Percentiles rank a stretch among this genome's conserved stretches.
Conservation (phyloP, 495 filamentous ascomycete genomes). For the Aspergillus cavernicola region DNA sequence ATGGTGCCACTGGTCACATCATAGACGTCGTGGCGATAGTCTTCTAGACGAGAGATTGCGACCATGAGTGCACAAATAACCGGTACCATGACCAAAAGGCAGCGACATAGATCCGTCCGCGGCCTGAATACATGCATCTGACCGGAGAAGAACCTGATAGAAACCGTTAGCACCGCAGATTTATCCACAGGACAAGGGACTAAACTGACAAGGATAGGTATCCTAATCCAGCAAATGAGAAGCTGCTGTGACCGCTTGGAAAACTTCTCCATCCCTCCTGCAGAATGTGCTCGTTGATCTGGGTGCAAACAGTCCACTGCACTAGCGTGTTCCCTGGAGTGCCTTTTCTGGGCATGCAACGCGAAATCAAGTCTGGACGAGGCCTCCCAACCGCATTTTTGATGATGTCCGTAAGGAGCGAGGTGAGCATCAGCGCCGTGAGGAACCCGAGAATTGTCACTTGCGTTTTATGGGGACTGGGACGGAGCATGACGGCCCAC, state of each 20-base stretch:
- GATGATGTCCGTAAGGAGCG: constrained; percentile 82
- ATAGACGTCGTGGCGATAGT: constrained; percentile 93
- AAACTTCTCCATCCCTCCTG: constrained; percentile 95
- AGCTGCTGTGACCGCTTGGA: constrained; percentile 83
- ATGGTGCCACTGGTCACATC: constrained; percentile 78
- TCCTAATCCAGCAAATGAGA: constrained; percentile 81
- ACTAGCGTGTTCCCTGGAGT: constrained; percentile 68
- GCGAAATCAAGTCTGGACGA: constrained; percentile 80
- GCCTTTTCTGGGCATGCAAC: constrained; percentile 70
- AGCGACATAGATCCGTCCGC: constrained; percentile 62
- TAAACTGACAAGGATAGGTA: constrained; percentile 62
- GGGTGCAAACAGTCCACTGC: constrained; percentile 72
- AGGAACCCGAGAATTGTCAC: constrained; percentile 77
- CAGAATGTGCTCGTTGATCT: constrained; percentile 68
- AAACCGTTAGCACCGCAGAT: neutral
- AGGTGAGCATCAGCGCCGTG: constrained; percentile 71
- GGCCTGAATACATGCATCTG: constrained; percentile 80
- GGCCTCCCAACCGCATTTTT: constrained; percentile 92
- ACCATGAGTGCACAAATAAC: constrained; percentile 80
- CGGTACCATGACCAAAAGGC: constrained; percentile 57
- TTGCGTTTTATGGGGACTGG: constrained; percentile 74
- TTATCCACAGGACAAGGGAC: neutral
- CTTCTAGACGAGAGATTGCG: constrained; percentile 84
- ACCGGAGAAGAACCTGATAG: constrained; percentile 63
- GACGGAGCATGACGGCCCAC: constrained; percentile 58